These are phyloP conservation scores for Arctium lappa DNA, from an alignment of 129 eudicot genomes.

Conservation along the genomic window DNA sequence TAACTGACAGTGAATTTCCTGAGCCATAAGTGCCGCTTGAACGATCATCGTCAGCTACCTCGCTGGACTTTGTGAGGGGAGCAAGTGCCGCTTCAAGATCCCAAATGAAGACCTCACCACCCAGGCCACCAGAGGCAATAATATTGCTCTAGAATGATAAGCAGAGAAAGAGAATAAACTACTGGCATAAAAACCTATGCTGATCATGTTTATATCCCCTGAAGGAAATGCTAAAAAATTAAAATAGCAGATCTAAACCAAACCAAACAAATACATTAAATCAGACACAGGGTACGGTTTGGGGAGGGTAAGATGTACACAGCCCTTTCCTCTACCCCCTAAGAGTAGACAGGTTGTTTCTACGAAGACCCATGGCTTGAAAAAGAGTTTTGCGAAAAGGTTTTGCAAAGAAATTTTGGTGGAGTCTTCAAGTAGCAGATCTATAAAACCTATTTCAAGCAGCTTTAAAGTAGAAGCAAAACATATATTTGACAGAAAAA, in stretches of 20 bases:
- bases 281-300: no score
- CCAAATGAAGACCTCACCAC: conserved; percentile 96
- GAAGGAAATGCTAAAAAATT: background rate
- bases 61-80: conserved; percentile 67
- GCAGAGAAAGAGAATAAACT: conserved; percentile 5
- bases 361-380: no score
- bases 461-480: background rate
- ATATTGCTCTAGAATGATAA: conserved; percentile 56
- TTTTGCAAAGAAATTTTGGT: background rate
- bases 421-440: background rate
- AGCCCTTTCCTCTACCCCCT: no score
- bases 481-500: background rate
- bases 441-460: background rate
- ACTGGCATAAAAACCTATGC: background rate
- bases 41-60: conserved; percentile 69
- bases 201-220: background rate
- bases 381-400: no score
- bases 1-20: conserved; percentile 48
- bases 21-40: conserved; percentile 54
- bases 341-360: no score
- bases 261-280: no score
- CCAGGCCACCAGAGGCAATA: conserved; percentile 89
- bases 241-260: no score
- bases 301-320: no score
- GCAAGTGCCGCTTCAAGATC: conserved; percentile 94